Conservation (phyloP, 306 rosid species). For the Malus sieversii region DNA sequence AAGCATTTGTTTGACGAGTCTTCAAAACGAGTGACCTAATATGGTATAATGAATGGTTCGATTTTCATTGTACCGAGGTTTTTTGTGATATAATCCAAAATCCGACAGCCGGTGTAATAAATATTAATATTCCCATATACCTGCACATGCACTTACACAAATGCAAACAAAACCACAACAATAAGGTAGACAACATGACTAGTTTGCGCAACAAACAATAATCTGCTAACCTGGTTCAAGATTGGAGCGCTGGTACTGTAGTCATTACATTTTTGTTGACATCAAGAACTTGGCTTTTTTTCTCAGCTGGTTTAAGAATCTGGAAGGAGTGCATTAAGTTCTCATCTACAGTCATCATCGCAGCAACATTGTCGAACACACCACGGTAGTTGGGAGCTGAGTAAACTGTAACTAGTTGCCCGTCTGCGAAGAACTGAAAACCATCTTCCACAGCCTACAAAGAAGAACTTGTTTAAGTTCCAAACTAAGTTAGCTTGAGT, state of each 20-base stretch:
- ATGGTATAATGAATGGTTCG: no score
- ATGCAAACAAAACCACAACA: not conserved
- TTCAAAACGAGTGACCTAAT: slow-evolving; percentile 3
- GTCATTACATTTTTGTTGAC: slow-evolving; percentile 47
- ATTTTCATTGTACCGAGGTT: no score
- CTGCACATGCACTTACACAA: not conserved
- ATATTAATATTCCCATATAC: not conserved
- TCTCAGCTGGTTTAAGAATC: slow-evolving; percentile 85
- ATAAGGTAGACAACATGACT: not conserved
- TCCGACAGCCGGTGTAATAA: not conserved
- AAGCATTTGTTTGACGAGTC: slow-evolving; percentile 13
- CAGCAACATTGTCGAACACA: slow-evolving; percentile 88
- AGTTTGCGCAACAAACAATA: slow-evolving; percentile 6
- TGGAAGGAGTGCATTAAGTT: slow-evolving; percentile 83
- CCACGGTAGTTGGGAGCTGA: slow-evolving; percentile 87
- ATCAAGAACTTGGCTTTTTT: slow-evolving; percentile 42
- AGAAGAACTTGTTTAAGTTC: slow-evolving; percentile 22
- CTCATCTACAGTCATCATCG: slow-evolving; percentile 88
- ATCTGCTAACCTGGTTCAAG: slow-evolving; percentile 43
- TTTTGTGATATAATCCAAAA: no score
- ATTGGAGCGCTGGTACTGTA: slow-evolving; percentile 10
- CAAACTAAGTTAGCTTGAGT: slow-evolving; percentile 1
- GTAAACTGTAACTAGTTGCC: slow-evolving; percentile 77
- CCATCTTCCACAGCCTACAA: slow-evolving; percentile 86
- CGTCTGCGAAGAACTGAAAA: slow-evolving; percentile 75